A percentile compares a stretch with the other conserved stretches of the same genome.
Conservation (phyloP, 352 stramenopile species). For the Phytopythium helicoides region DNA sequence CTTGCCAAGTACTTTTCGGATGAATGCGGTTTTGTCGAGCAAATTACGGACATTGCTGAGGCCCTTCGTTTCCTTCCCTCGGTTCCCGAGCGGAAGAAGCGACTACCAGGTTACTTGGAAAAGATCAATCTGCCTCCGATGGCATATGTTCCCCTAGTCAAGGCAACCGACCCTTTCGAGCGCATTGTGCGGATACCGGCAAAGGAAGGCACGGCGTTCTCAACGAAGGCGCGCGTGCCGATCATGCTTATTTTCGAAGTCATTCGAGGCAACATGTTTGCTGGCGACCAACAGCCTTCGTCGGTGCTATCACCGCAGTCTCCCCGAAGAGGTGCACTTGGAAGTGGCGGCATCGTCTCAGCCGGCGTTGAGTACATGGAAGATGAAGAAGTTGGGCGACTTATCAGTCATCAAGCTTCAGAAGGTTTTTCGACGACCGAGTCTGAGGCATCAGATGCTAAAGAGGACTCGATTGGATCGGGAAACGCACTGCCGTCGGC, state of each 20-base stretch:
- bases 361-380: slow-evolving; percentile 68
- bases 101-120: slow-evolving; percentile 74
- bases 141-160: slow-evolving; percentile 86
- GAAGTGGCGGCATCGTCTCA: slow-evolving; percentile 33
- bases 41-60: slow-evolving; percentile 87
- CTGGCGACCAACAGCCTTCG: slow-evolving; percentile 38
- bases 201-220: slow-evolving; percentile 87
- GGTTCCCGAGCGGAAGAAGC: slow-evolving; percentile 75
- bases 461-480: slow-evolving; percentile 29
- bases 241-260: slow-evolving; percentile 90
- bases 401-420: slow-evolving; percentile 70
- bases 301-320: slow-evolving; percentile 53
- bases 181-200: slow-evolving; percentile 82
- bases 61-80: slow-evolving; percentile 79
- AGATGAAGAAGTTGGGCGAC: slow-evolving; percentile 72
- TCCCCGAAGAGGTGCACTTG: slow-evolving; percentile 35
- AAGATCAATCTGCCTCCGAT: slow-evolving; percentile 84
- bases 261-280: slow-evolving; percentile 71
- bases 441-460: slow-evolving; percentile 8
- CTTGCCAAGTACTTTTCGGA: slow-evolving; percentile 83
- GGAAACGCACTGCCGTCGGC: slow-evolving; percentile 9
- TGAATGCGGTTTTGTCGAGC: slow-evolving; percentile 87
- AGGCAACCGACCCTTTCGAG: slow-evolving; percentile 87
- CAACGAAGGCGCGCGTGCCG: slow-evolving; percentile 81
- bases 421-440: slow-evolving; percentile 42